Evolutionary conservation across 306 rosid species (phyloP).

Genomic region (Cicer yamashitae): DNA sequence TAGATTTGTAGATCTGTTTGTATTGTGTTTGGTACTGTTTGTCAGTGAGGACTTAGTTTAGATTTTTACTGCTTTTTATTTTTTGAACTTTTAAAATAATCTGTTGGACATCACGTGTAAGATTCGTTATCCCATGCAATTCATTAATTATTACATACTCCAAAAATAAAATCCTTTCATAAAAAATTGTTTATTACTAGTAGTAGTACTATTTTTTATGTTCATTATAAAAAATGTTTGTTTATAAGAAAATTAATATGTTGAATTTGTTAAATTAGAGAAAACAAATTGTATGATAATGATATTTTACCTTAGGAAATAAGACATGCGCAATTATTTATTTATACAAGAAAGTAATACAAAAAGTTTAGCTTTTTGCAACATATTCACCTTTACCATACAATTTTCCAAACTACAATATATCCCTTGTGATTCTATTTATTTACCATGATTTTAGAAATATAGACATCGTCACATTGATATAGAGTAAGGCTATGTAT

Average conservation of each 20-base stretch:
- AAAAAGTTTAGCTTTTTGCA: not conserved
- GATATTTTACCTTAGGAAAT: constrained; percentile 38
- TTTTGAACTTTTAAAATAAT: constrained; percentile 48
- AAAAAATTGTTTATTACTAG: too few species aligned
- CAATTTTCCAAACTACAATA: not conserved
- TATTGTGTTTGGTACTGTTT: constrained; percentile 49
- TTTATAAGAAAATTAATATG: not conserved
- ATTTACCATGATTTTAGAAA: too few species aligned
- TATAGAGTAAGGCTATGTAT: too few species aligned
- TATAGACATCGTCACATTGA: too few species aligned
- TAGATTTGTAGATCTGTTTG: constrained; percentile 44
- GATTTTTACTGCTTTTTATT: constrained; percentile 54
- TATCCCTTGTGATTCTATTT: not conserved
- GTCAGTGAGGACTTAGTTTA: constrained; percentile 46
- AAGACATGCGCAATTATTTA: not conserved
- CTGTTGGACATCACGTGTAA: constrained; percentile 55
- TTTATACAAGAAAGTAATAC: not conserved
- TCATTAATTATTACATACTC: constrained; percentile 30
- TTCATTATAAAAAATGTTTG: not conserved
- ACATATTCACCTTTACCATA: not conserved
- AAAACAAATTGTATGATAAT: not conserved
- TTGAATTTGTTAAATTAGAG: not conserved
- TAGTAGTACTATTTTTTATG: too few species aligned
- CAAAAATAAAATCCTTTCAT: not conserved
- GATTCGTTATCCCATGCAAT: constrained; percentile 54